Percentiles rank a stretch among this genome's conserved stretches.
phyloP scores from a whole-genome alignment of 2,329 filamentous ascomycete species.

The Cladosporium sp. region DNA sequence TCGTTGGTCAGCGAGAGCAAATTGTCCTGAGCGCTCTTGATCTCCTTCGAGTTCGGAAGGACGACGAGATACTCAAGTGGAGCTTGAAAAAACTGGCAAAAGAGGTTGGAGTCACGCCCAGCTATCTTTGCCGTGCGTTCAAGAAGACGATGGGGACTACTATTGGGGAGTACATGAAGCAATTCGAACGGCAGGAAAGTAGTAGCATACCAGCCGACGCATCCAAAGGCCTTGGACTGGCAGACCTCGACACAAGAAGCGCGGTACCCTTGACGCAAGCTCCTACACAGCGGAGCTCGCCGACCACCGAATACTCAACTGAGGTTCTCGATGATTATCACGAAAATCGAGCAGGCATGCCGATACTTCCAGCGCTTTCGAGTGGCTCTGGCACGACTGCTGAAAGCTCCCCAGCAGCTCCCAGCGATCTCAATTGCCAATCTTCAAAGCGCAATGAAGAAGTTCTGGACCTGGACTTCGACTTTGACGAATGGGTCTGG shows the following conservation, averaged over 20 bases:
- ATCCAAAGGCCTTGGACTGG: neutral
- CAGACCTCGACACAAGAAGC: neutral
- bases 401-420: too few relatives aligned
- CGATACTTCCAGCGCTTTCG: too few relatives aligned
- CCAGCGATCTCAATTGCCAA: neutral
- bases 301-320: neutral
- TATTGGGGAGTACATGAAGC: conserved; percentile 7
- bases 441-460: neutral
- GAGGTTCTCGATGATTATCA: too few relatives aligned
- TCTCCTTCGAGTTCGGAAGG: conserved; percentile 32
- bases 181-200: neutral
- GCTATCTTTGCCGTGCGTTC: conserved; percentile 56
- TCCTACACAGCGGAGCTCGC: neutral
- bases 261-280: neutral
- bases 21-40: conserved; percentile 44
- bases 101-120: conserved; percentile 49
- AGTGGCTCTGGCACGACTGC: neutral
- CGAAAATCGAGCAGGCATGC: too few relatives aligned
- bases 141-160: conserved; percentile 31
- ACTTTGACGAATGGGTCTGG: conserved; percentile 8
- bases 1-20: conserved; percentile 29
- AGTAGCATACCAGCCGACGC: neutral
- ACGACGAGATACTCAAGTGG: conserved; percentile 22
- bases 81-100: conserved; percentile 36
- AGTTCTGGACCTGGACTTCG: neutral